Base-by-base conservation (phyloP, 2,329 filamentous ascomycete genomes). In the Lomentospora prolificans region DNA sequence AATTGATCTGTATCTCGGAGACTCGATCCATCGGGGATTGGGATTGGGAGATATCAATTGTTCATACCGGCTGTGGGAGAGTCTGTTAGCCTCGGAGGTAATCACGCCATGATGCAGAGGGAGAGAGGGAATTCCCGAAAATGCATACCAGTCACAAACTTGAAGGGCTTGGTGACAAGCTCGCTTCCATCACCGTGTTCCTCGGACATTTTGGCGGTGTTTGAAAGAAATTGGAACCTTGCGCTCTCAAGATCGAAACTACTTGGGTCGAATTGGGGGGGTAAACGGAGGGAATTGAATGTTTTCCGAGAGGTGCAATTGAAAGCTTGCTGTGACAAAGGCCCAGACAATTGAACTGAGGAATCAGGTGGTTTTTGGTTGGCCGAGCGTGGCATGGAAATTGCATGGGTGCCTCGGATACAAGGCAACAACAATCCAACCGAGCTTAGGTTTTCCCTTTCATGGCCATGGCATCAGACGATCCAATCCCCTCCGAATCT, bases 161-260 rank as follows among this genome's bases (percentile, higher is more conserved):
- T 99, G 87, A 99, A 99, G 76, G 95, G 95, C 86, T 96, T 99
- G 78, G 91, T 96, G 65, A 81, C 80, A 74, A 81, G 80, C 74
- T 95, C 88, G 12, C 12, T 33, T 33, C 30, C 30, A 67, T 74
- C 68, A 70, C 84, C 80, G 69, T 89, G 86, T 70, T 89, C 89
- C 77, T 95, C 89, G 73, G 90, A 87, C 92, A 99, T 99, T 67
- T 77, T 91, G 82, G 75, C 75, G 69, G 71, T 70, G 19, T 55
- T 31, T 31, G 19, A 19, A 31, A 30, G 53, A n/a, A 36, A 50
- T 28, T 44, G 33, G 52, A 36, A 27, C 36, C 36, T 19, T 25
- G 41, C 17, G 44, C 44, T 48, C 17, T 48, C 44, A 22, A 48
- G 44, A 48, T 48, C 22, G 53, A 28, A 33, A 31, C 30, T 33